These are phyloP conservation scores for Stagonosporopsis cucurbitacearum DNA, from an alignment of 2,329 filamentous ascomycete species.

Conservation along the genomic window DNA sequence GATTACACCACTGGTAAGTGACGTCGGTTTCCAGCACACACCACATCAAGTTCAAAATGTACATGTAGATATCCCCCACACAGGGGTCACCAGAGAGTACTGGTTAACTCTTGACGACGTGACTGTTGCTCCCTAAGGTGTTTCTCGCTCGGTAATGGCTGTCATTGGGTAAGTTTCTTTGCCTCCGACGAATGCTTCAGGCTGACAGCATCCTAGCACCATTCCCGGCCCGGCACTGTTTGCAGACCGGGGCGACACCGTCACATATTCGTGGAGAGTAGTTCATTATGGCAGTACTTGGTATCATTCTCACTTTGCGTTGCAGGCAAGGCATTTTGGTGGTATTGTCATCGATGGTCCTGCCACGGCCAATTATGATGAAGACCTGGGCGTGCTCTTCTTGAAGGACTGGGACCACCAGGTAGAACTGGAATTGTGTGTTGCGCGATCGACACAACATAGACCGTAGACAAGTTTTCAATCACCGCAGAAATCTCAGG, in stretches of 20 bases:
- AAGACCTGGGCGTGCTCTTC: constrained; percentile 52
- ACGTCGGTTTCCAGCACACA: not conserved
- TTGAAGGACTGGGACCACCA: constrained; percentile 51
- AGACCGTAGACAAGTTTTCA: constrained; percentile 48
- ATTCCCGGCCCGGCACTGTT: constrained; percentile 55
- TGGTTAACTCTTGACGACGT: constrained; percentile 53
- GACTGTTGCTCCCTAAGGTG: constrained; percentile 62
- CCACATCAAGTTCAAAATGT: not conserved
- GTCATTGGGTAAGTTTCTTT: constrained; percentile 43
- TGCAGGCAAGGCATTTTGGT: constrained; percentile 52
- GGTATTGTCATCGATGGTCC: constrained; percentile 52
- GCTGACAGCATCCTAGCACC: constrained; percentile 27
- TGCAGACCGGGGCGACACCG: constrained; percentile 50
- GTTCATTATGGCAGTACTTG: constrained; percentile 51
- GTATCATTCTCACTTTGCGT: constrained; percentile 52
- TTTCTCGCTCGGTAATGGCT: constrained; percentile 46
- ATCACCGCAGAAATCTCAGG: constrained; percentile 31
- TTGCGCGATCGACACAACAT: not conserved
- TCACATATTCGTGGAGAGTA: constrained; percentile 48
- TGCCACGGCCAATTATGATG: constrained; percentile 50
- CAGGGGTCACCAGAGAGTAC: constrained; percentile 61
- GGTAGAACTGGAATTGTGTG: not conserved
- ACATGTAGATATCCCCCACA: constrained; percentile 52
- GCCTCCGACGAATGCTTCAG: not conserved
- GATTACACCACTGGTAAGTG: constrained; percentile 56